These are phyloP conservation scores for Boletus semigastroideus DNA, from an alignment of 1,284 basidiomycete species.

Conservation along the genomic window DNA sequence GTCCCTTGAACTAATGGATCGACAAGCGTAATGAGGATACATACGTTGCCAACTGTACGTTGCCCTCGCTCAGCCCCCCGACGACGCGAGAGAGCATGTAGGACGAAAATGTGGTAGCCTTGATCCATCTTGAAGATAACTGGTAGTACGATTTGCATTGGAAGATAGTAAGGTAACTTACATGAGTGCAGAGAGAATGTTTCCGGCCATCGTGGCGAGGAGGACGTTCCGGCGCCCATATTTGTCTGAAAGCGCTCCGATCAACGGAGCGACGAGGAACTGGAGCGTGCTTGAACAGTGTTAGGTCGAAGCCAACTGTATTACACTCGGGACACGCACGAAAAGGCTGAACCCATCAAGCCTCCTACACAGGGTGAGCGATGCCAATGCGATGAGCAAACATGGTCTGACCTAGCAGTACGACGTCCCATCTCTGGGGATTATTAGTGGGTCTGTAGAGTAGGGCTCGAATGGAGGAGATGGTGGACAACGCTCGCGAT, in stretches of 20 bases:
- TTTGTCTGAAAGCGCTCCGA: conserved; percentile 81
- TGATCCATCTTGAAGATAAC: conserved; percentile 66
- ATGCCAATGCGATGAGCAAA: background rate
- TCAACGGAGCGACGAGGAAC: conserved; percentile 81
- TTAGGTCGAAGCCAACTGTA: conserved; percentile 4
- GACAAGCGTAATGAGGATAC: conserved; percentile 25
- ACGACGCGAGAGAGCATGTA: conserved; percentile 88
- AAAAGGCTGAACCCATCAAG: conserved; percentile 87
- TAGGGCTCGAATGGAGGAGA: conserved; percentile 60
- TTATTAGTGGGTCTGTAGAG: conserved; percentile 62
- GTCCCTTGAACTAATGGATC: background rate
- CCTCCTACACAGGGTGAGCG: conserved; percentile 51
- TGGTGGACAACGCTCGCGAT: conserved; percentile 61
- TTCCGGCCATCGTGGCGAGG: conserved; percentile 86
- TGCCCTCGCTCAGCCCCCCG: conserved; percentile 87
- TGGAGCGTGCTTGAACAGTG: conserved; percentile 66
- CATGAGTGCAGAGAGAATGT: conserved; percentile 81
- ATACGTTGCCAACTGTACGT: conserved; percentile 79
- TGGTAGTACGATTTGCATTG: background rate
- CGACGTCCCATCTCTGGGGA: conserved; percentile 77
- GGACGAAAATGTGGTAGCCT: conserved; percentile 81
- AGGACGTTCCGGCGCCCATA: conserved; percentile 84
- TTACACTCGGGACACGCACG: conserved; percentile 49
- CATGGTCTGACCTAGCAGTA: conserved; percentile 59
- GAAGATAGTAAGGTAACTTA: conserved; percentile 38